phyloP scores from a whole-genome alignment of 2,329 filamentous ascomycete species.

The Alternaria panax region DNA sequence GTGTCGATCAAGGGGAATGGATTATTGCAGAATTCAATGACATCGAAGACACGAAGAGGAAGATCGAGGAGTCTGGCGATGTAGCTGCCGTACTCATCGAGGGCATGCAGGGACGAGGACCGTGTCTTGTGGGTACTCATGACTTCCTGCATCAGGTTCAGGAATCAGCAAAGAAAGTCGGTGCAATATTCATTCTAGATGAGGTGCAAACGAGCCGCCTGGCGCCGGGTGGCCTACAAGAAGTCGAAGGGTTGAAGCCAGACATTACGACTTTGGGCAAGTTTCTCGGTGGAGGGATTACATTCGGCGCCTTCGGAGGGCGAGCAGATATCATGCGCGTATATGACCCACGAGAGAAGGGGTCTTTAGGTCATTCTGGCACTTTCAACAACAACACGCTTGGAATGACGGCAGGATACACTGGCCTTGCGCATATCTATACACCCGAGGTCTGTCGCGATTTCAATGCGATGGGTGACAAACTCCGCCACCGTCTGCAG shows the following conservation, averaged over 20 bases:
- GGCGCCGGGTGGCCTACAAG: constrained; percentile 30
- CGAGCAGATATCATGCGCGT: constrained; percentile 64
- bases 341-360: constrained; percentile 59
- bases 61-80: constrained; percentile 52
- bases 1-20: constrained; percentile 63
- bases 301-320: constrained; percentile 73
- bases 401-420: constrained; percentile 64
- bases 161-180: constrained; percentile 56
- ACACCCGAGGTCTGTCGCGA: constrained; percentile 28
- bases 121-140: constrained; percentile 60
- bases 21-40: constrained; percentile 70
- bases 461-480: constrained; percentile 46
- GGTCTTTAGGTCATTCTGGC: constrained; percentile 63
- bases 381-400: constrained; percentile 74
- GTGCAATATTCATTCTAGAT: constrained; percentile 70
- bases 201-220: constrained; percentile 57
- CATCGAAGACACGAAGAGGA: constrained; percentile 53
- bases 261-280: constrained; percentile 69
- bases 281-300: constrained; percentile 70
- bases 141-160: constrained; percentile 64
- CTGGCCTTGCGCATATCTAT: constrained; percentile 49
- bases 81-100: constrained; percentile 72
- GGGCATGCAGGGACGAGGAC: constrained; percentile 69
- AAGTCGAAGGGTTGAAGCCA: constrained; percentile 26
- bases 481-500: constrained; percentile 36